Evolutionary conservation across 1,284 basidiomycete genomes (phyloP).

Genomic region (Cryptococcus sp.): DNA sequence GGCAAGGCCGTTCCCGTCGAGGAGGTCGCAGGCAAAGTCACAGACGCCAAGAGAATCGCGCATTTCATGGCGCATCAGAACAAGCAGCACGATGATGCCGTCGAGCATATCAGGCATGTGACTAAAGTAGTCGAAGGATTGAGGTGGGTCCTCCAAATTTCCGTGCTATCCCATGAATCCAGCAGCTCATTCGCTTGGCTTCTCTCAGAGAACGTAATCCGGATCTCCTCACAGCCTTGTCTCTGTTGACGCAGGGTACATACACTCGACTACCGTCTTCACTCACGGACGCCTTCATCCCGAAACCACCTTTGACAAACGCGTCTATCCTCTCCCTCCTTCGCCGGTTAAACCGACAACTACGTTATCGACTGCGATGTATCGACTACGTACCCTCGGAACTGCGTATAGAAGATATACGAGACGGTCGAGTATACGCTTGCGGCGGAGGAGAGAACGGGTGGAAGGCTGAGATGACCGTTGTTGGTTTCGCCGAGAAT

Average conservation of each 20-base stretch:
- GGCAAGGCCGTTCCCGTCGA: constrained; percentile 24
- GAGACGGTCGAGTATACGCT: constrained; percentile 42
- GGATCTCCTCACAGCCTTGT: constrained; percentile 45
- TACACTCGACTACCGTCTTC: constrained; percentile 41
- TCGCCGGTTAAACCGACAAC: constrained; percentile 39
- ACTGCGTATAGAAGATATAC: constrained; percentile 35
- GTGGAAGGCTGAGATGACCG: constrained; percentile 43
- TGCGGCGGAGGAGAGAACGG: constrained; percentile 30
- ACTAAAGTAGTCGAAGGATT: constrained; percentile 37
- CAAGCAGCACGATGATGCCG: constrained; percentile 42
- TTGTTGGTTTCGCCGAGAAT: constrained; percentile 43
- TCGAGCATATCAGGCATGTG: constrained; percentile 41
- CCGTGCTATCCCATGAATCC: not conserved
- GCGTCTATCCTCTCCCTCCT: constrained; percentile 32
- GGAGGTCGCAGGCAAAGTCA: constrained; percentile 36
- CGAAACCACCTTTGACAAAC: constrained; percentile 36
- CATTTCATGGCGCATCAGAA: constrained; percentile 49
- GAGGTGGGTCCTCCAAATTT: constrained; percentile 26
- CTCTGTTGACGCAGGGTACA: constrained; percentile 34
- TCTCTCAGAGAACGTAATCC: constrained; percentile 43
- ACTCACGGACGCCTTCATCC: constrained; percentile 38
- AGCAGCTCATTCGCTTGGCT: not conserved
- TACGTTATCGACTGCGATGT: constrained; percentile 44
- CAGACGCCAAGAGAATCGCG: constrained; percentile 46
- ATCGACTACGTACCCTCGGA: constrained; percentile 47